These are phyloP conservation scores for Pholiota microspora DNA, from an alignment of 768 basidiomycete species.

Conservation along the genomic window DNA sequence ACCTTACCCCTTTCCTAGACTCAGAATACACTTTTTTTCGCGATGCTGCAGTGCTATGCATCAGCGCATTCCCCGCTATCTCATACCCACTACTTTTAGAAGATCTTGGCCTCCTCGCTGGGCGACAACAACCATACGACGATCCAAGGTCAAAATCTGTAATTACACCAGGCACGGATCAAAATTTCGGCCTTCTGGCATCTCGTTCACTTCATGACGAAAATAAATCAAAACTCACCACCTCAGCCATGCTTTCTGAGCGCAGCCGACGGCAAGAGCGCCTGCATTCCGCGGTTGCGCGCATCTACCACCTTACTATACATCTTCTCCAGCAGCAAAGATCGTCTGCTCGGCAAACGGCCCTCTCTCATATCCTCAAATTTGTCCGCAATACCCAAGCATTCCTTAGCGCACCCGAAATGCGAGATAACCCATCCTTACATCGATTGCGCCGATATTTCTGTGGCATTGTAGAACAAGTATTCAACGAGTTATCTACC, in stretches of 20 bases:
- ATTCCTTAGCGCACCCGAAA: constrained; percentile 70
- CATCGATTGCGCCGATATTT: constrained; percentile 88
- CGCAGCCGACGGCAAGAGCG: constrained; percentile 73
- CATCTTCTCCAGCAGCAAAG: constrained; percentile 70
- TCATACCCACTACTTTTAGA: constrained; percentile 82
- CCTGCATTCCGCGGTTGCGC: constrained; percentile 81
- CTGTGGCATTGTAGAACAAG: constrained; percentile 83
- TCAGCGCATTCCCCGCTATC: constrained; percentile 79
- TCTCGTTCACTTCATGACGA: constrained; percentile 70
- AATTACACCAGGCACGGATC: constrained; percentile 34
- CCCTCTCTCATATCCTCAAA: constrained; percentile 77
- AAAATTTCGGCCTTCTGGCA: constrained; percentile 33
- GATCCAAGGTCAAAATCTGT: constrained; percentile 51
- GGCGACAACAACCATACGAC: constrained; percentile 84
- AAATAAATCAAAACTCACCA: constrained; percentile 44
- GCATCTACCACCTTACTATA: constrained; percentile 86
- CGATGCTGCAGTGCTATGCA: constrained; percentile 83
- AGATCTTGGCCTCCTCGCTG: constrained; percentile 76
- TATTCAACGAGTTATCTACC: constrained; percentile 73
- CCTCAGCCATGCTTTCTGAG: constrained; percentile 40
- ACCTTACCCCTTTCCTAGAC: constrained; percentile 83
- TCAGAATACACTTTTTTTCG: constrained; percentile 83
- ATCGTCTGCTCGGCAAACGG: constrained; percentile 65
- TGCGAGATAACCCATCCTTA: constrained; percentile 72
- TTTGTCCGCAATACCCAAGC: constrained; percentile 83